Evolutionary conservation across 2,329 filamentous ascomycete species (phyloP).

Genomic region (Fusarium siculi): DNA sequence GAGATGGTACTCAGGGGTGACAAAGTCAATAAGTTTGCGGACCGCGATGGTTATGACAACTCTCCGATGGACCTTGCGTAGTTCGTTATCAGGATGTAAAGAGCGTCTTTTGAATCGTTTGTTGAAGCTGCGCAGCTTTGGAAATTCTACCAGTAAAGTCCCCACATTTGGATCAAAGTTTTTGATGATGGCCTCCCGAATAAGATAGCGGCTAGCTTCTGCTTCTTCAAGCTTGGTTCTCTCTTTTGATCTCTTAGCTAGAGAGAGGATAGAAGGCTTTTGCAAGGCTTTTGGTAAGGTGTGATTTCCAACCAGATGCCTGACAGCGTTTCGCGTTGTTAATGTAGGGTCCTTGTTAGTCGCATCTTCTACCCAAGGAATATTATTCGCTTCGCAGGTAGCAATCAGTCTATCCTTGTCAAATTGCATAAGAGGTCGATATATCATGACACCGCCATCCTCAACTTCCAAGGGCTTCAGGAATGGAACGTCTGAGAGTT

Average conservation of each 20-base stretch:
- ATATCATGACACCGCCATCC: slow-evolving; percentile 72
- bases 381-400: slow-evolving; percentile 74
- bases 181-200: slow-evolving; percentile 56
- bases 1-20: slow-evolving; percentile 60
- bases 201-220: slow-evolving; percentile 66
- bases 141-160: slow-evolving; percentile 59
- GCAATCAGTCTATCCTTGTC: slow-evolving; percentile 78
- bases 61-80: slow-evolving; percentile 51
- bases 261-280: slow-evolving; percentile 68
- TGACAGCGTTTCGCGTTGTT: slow-evolving; percentile 83
- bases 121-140: slow-evolving; percentile 33
- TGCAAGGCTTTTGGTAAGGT: slow-evolving; percentile 76
- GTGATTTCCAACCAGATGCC: slow-evolving; percentile 69
- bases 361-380: slow-evolving; percentile 84
- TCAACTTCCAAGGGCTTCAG: slow-evolving; percentile 60
- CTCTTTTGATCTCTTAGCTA: slow-evolving; percentile 64
- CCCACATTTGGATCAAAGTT: slow-evolving; percentile 61
- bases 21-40: slow-evolving; percentile 60
- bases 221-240: slow-evolving; percentile 58
- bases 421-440: slow-evolving; percentile 77
- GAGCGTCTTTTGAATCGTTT: slow-evolving; percentile 40
- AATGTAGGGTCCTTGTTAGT: slow-evolving; percentile 84
- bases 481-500: slow-evolving; percentile 44
- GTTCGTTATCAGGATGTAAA: slow-evolving; percentile 35
- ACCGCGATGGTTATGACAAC: slow-evolving; percentile 59